Conservation (phyloP, 2,329 filamentous ascomycete species). For the Ceratocystis variospora region DNA sequence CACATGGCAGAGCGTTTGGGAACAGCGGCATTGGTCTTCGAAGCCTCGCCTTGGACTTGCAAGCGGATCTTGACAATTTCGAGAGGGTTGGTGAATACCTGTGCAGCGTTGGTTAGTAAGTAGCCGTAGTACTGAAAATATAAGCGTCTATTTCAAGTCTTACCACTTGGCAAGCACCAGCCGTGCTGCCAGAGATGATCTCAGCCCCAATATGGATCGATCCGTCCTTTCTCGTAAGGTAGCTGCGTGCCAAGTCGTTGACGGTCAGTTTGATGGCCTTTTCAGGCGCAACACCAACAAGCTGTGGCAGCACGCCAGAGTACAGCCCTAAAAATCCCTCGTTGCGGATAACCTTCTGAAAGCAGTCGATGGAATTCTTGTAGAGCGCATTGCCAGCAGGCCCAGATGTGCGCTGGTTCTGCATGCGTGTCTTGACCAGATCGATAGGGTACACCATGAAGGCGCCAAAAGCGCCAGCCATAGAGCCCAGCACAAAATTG, state of each 20-base stretch:
- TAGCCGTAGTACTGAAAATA: slow-evolving; percentile 1
- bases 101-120: slow-evolving; percentile 7
- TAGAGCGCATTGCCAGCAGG: slow-evolving; percentile 72
- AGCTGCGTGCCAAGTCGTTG: slow-evolving; percentile 76
- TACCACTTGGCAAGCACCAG: slow-evolving; percentile 92
- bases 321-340: slow-evolving; percentile 85
- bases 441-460: slow-evolving; percentile 99
- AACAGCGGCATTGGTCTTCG: slow-evolving; percentile 58
- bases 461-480: slow-evolving; percentile 91
- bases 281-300: slow-evolving; percentile 95
- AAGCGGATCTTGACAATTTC: slow-evolving; percentile 99
- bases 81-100: slow-evolving; percentile 94
- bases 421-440: slow-evolving; percentile 94
- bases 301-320: slow-evolving; percentile 84
- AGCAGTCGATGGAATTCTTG: slow-evolving; percentile 95
- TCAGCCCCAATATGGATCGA: slow-evolving; percentile 59
- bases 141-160: slow-evolving; percentile 30
- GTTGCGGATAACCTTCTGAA: slow-evolving; percentile 81
- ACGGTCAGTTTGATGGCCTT: slow-evolving; percentile 99
- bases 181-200: slow-evolving; percentile 73
- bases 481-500: slow-evolving; percentile 76
- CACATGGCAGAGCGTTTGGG: slow-evolving; percentile 89
- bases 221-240: slow-evolving; percentile 59
- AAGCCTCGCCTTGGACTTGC: slow-evolving; percentile 90
- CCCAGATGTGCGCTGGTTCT: slow-evolving; percentile 77